Percentiles rank a stretch among this genome's conserved stretches.
phyloP scores from a whole-genome alignment of 352 stramenopile species.

The Phytophthora pluvialis region DNA sequence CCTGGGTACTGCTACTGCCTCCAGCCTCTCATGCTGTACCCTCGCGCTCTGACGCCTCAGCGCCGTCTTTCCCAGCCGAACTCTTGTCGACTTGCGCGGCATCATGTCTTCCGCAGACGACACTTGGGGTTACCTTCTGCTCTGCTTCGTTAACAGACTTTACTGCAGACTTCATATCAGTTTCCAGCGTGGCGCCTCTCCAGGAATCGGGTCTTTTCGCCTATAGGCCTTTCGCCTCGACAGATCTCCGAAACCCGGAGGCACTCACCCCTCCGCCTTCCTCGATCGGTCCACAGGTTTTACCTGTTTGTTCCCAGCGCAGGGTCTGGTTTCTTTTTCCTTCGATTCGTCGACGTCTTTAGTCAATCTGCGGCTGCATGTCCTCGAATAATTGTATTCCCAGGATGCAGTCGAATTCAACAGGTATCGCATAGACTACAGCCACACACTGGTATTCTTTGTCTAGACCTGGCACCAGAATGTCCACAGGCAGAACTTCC shows the following conservation, averaged over 20 bases:
- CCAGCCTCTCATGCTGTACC: no score
- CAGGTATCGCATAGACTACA: conserved; percentile 2
- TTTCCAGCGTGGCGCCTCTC: conserved; percentile 18
- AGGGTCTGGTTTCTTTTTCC: no score
- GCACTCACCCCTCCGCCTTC: neutral
- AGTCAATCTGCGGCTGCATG: conserved; percentile 10
- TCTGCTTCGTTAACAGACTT: no score
- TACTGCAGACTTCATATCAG: conserved; percentile 8
- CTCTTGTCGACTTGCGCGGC: neutral
- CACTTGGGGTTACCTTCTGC: neutral
- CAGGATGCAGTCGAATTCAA: conserved; percentile 11
- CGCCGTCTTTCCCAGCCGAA: neutral
- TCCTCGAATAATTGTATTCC: conserved; percentile 22
- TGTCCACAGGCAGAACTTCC: conserved; percentile 1
- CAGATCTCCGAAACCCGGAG: conserved; percentile 12
- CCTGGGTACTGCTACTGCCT: no score
- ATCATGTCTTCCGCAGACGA: neutral
- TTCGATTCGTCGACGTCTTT: conserved; percentile 9
- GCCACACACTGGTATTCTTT: neutral
- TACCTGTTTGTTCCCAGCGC: no score
- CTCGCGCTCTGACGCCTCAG: no score
- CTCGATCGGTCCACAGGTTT: conserved; percentile 1
- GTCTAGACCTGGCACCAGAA: no score
- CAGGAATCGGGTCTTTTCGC: conserved; percentile 23
- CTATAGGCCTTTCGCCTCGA: conserved; percentile 16